These are phyloP conservation scores for Saccharomycopsis javanensis DNA, from an alignment of 805 yeast genomes.

Conservation along the genomic window DNA sequence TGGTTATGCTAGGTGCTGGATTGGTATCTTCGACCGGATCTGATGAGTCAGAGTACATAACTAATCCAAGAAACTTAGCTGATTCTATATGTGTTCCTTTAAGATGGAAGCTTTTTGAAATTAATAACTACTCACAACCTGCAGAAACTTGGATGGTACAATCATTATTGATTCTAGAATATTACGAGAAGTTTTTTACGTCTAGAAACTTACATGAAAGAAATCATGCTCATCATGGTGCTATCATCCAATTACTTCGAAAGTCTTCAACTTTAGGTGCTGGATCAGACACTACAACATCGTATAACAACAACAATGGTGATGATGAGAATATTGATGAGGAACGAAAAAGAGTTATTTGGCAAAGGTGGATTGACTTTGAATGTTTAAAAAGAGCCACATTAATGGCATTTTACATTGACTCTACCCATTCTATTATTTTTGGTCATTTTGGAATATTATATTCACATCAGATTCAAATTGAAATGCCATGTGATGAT, in stretches of 20 bases:
- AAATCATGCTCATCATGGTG: constrained; percentile 79
- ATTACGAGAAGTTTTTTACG: constrained; percentile 67
- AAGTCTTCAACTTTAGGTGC: constrained; percentile 62
- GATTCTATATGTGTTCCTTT: constrained; percentile 36
- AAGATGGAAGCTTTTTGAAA: constrained; percentile 60
- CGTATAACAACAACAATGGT: constrained; percentile 18
- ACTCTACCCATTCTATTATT: constrained; percentile 66
- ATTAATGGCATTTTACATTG: constrained; percentile 72
- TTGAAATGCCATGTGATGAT: constrained; percentile 56
- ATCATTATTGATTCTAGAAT: constrained; percentile 61
- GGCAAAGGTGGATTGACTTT: constrained; percentile 67
- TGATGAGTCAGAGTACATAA: constrained; percentile 7
- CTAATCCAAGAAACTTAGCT: constrained; percentile 8
- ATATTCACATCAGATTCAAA: constrained; percentile 48
- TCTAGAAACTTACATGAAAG: constrained; percentile 67
- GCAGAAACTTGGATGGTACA: constrained; percentile 71
- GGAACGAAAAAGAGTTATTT: constrained; percentile 26
- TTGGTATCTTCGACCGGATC: constrained; percentile 21
- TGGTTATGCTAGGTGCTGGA: constrained; percentile 49
- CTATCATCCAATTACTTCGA: constrained; percentile 67
- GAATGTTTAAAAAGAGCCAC: constrained; percentile 74
- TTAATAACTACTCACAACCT: constrained; percentile 62
- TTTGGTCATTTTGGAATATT: constrained; percentile 62
- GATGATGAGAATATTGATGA: constrained; percentile 22
- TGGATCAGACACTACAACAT: constrained; percentile 41